Percentiles rank a stretch among this genome's conserved stretches.
Evolutionary conservation across 306 rosid species (phyloP).

Genomic region (Hippophae gyantsensis): DNA sequence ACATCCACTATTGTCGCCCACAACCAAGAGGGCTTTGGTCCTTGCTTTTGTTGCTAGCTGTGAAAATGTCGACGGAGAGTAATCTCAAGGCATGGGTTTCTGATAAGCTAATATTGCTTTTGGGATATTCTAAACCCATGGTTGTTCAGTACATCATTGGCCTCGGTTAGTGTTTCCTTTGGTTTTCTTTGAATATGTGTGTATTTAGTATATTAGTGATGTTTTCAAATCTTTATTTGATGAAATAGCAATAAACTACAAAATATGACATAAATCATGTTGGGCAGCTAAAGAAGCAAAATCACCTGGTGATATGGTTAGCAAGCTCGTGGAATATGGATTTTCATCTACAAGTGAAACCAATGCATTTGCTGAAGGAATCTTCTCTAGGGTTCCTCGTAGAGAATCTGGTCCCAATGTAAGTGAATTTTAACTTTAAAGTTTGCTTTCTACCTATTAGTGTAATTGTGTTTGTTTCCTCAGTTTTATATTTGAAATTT

Average conservation of each 20-base stretch:
- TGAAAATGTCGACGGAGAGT: slow-evolving; percentile 52
- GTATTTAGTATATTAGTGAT: neutral
- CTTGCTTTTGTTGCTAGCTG: slow-evolving; percentile 5
- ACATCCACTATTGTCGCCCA: no score
- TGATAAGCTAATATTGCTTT: slow-evolving; percentile 53
- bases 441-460: neutral
- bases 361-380: slow-evolving; percentile 53
- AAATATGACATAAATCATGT: neutral
- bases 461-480: no score
- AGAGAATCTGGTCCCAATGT: slow-evolving; percentile 50
- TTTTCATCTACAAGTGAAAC: slow-evolving; percentile 45
- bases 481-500: no score
- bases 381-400: slow-evolving; percentile 61
- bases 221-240: neutral
- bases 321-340: slow-evolving; percentile 53
- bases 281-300: slow-evolving; percentile 65
- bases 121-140: slow-evolving; percentile 73
- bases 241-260: neutral
- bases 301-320: slow-evolving; percentile 55
- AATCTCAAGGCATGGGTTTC: slow-evolving; percentile 72
- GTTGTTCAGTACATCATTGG: slow-evolving; percentile 72
- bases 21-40: no score
- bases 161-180: slow-evolving; percentile 31
- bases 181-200: neutral
- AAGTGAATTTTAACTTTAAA: slow-evolving; percentile 15